Conservation (phyloP, 2,329 filamentous ascomycete genomes). For the Monilinia laxa region DNA sequence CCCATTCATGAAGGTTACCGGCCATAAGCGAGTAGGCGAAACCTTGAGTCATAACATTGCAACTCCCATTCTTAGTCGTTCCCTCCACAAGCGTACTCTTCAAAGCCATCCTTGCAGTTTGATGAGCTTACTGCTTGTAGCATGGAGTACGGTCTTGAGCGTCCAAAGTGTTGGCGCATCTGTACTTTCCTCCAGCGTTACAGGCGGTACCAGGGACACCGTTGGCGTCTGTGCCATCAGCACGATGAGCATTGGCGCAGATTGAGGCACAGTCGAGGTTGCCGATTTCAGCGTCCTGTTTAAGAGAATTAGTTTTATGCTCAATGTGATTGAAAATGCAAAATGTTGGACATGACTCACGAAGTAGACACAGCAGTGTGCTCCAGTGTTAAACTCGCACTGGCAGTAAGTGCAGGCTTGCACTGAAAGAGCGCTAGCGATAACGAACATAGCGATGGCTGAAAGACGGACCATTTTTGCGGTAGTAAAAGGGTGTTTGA, state of each 20-base stretch:
- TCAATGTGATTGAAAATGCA: not conserved
- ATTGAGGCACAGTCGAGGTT: not conserved
- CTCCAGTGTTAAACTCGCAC: slow-evolving; percentile 4
- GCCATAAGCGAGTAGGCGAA: not conserved
- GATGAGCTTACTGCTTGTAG: not conserved
- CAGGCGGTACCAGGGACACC: not conserved
- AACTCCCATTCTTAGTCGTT: not conserved
- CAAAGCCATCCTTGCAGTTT: too few relatives aligned
- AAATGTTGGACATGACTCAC: not conserved
- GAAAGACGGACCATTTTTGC: slow-evolving; percentile 9
- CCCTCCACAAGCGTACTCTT: too few relatives aligned
- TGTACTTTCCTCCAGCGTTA: not conserved
- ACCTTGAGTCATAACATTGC: not conserved
- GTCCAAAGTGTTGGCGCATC: not conserved
- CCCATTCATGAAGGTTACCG: not conserved
- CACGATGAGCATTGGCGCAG: slow-evolving; percentile 1
- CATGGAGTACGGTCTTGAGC: not conserved
- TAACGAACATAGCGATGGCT: not conserved
- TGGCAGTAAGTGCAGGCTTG: slow-evolving; percentile 10
- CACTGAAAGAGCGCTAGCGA: slow-evolving; percentile 8
- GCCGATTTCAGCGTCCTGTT: not conserved
- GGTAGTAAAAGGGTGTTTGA: not conserved
- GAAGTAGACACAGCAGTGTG: slow-evolving; percentile 6
- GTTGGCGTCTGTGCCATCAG: not conserved
- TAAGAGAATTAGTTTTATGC: not conserved